Base-by-base conservation (phyloP, 1,139 yeast species). In the Magnusiomyces clavatus region DNA sequence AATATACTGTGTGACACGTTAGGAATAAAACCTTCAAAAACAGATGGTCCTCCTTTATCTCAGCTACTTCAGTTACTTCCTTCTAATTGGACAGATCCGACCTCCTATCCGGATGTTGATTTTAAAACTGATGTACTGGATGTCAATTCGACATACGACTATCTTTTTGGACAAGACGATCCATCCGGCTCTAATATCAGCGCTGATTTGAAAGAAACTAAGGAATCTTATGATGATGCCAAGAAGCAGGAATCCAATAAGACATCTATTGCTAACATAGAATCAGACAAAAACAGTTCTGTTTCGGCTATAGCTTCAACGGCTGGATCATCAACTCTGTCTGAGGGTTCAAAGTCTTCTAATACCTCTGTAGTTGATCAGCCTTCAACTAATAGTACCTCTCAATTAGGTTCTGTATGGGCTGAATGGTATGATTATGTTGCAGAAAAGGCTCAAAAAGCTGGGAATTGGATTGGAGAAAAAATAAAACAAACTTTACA, bases 1-100 rank as follows among this genome's bases (percentile, higher is more conserved):
- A 81, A 83, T 58, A 72, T 89, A 39, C 58, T 90, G 2, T 86
- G 96, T 66, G 86, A 83, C 31, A 73, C 87, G 1, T 69, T 87
- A 50, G 75, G 77, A 46, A 60, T 87, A 38, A 57, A 55, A 2
- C 86, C 89, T 0, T 70, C 82, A 6, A 68, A 76, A 2, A 83
- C 81, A 58, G 83, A 85, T 59, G 94, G 92, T 0, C 71, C 81
- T 0, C 54, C 52, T 56, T 37, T 62, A 10, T 41, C 54, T 13
- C 54, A 60, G 17, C 57, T 61, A 0, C 53, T 67, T 43, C 51
- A 50, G 13, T 48, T 64, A 0, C 66, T 84, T 29, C 76, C 78
- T 0, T 49, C 47, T 10, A 72, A 69, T 44, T 85, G 92, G 92
- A 60, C 57, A 14, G 94, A 85, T 62, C 55, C 61, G 0, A 61